Evolutionary conservation across 73 alveolate species (phyloP).

Genomic region (Paramecium sonneborni): DNA sequence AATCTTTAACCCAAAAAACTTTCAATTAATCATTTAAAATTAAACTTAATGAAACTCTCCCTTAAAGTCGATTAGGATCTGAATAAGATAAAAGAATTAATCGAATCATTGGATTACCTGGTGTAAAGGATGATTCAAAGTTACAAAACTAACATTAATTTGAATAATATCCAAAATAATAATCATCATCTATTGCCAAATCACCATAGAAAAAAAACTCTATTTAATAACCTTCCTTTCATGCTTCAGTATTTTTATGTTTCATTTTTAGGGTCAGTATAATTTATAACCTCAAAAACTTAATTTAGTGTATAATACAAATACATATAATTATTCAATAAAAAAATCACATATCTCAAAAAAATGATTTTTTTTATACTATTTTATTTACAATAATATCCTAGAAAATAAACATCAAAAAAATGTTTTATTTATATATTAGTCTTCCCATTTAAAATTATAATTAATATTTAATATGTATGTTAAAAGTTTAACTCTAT

Average conservation of each 20-base stretch:
- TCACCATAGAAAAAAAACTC: slow-evolving; percentile 1
- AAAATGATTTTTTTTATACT: slow-evolving; percentile 1
- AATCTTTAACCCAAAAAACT: slow-evolving; percentile 23
- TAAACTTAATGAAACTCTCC: not conserved
- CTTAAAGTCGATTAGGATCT: slow-evolving; percentile 50
- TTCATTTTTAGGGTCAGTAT: not conserved
- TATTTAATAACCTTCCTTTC: not conserved
- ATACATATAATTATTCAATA: slow-evolving; percentile 38
- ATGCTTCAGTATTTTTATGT: not conserved
- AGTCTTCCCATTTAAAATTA: not conserved
- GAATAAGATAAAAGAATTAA: slow-evolving; percentile 51
- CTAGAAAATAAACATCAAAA: too few species aligned
- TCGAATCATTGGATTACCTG: not conserved
- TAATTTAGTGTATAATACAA: slow-evolving; percentile 32
- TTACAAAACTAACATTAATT: not conserved
- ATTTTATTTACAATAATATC: not conserved
- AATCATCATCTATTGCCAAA: not conserved
- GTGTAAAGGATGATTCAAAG: not conserved
- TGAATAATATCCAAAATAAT: not conserved
- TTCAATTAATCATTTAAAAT: slow-evolving; percentile 32
- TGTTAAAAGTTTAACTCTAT: slow-evolving; percentile 9
- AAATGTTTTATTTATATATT: not conserved
- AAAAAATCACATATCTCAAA: slow-evolving; percentile 23
- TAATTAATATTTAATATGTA: slow-evolving; percentile 4
- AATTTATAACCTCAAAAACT: slow-evolving; percentile 15